Percentiles rank a stretch among this genome's conserved stretches.
These are phyloP conservation scores for Trichoderma asperelloides DNA, from an alignment of 495 filamentous ascomycete species.

Conservation along the genomic window DNA sequence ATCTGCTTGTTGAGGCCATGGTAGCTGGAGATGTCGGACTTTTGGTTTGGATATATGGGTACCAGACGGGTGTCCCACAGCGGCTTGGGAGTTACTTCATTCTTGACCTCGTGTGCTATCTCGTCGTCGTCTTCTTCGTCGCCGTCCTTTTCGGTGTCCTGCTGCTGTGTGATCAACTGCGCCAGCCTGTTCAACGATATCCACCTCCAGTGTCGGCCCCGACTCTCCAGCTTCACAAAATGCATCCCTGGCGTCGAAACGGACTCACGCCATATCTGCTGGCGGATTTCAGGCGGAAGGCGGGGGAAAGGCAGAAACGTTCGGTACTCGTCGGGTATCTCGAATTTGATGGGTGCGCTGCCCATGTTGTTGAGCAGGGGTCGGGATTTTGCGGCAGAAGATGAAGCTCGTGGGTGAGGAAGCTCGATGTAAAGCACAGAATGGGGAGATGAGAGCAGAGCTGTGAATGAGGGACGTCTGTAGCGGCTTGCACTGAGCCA, in stretches of 20 bases:
- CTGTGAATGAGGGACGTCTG: background rate
- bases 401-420: background rate
- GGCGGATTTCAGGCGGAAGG: conserved; percentile 22
- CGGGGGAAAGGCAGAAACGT: conserved; percentile 16
- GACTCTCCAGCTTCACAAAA: conserved; percentile 21
- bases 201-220: background rate
- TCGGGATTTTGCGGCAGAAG: background rate
- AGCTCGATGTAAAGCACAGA: background rate
- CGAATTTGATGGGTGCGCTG: conserved; percentile 1
- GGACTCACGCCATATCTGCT: conserved; percentile 19
- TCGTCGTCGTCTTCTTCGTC: conserved; percentile 8
- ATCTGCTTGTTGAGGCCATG: conserved; percentile 21
- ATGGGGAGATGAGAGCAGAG: too few relatives aligned
- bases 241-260: conserved; percentile 23
- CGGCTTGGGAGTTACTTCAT: conserved; percentile 6
- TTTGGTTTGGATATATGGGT: conserved; percentile 16
- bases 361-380: background rate
- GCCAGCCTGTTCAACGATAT: background rate
- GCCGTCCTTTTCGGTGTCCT: background rate
- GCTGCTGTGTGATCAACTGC: background rate
- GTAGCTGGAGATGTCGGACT: conserved; percentile 11
- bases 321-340: conserved; percentile 10
- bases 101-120: conserved; percentile 6
- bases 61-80: conserved; percentile 16
- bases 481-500: too few relatives aligned